A percentile compares a stretch with the other conserved stretches of the same genome.
phyloP scores from a whole-genome alignment of 306 rosid species.

The Lathyrus oleraceus region DNA sequence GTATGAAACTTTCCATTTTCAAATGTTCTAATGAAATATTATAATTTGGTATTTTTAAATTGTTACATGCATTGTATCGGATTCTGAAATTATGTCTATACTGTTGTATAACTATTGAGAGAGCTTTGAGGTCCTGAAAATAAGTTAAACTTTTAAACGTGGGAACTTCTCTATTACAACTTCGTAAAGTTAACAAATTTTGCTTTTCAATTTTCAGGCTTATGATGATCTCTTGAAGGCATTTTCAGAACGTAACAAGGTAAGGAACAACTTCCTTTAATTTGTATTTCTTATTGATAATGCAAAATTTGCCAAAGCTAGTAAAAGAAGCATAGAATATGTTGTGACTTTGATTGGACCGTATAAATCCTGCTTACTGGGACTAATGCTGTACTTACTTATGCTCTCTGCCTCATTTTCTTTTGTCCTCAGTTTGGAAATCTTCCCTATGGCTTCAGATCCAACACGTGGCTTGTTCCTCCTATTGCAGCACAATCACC shows the following conservation, averaged over 20 bases:
- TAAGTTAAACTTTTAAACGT: not conserved
- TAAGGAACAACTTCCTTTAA: slow-evolving; percentile 26
- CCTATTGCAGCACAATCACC: slow-evolving; percentile 78
- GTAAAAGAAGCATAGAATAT: not conserved
- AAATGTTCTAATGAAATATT: not conserved
- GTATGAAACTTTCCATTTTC: not conserved
- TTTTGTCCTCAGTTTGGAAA: slow-evolving; percentile 79
- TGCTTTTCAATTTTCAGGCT: slow-evolving; percentile 61
- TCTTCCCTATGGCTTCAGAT: slow-evolving; percentile 93
- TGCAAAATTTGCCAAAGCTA: not conserved
- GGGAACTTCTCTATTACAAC: not conserved
- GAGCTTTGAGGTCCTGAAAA: not conserved
- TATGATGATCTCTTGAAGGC: slow-evolving; percentile 84
- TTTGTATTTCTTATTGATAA: slow-evolving; percentile 1
- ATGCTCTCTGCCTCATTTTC: slow-evolving; percentile 8
- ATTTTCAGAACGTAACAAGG: slow-evolving; percentile 90
- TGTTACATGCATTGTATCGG: not conserved
- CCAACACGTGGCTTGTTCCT: slow-evolving; percentile 97
- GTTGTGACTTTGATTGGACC: slow-evolving; percentile 8
- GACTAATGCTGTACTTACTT: slow-evolving; percentile 8
- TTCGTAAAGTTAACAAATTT: not conserved
- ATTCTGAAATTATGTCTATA: not conserved
- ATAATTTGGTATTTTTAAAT: not conserved
- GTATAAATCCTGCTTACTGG: slow-evolving; percentile 12
- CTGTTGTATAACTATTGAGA: slow-evolving; percentile 6